These are phyloP conservation scores for Trypethelium eluteriae DNA, from an alignment of 495 filamentous ascomycete species.

Conservation along the genomic window DNA sequence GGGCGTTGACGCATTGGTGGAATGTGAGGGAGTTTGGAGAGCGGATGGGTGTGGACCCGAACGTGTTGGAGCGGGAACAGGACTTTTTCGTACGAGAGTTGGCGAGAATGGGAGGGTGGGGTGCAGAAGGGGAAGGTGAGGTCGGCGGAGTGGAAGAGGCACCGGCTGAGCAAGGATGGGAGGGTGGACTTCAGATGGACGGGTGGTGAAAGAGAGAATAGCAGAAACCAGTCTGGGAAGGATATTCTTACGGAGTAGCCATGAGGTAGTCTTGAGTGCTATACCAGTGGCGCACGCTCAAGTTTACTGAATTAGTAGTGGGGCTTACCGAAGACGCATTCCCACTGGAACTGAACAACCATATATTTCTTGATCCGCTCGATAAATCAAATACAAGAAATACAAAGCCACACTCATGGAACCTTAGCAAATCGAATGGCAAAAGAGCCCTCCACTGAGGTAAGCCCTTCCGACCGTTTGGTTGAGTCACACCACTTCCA, in stretches of 20 bases:
- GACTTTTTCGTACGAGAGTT: conserved; percentile 88
- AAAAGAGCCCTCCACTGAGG: too few relatives aligned
- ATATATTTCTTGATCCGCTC: too few relatives aligned
- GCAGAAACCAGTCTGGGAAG: not conserved
- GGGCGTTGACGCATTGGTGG: conserved; percentile 86
- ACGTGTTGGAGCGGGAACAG: conserved; percentile 64
- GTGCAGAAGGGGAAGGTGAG: conserved; percentile 12
- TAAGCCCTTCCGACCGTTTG: too few relatives aligned
- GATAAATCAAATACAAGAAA: too few relatives aligned
- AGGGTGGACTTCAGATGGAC: conserved; percentile 8
- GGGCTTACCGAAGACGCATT: too few relatives aligned
- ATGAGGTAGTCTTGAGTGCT: not conserved
- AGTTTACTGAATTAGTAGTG: not conserved
- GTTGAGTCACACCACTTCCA: too few relatives aligned
- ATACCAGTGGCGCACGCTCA: not conserved
- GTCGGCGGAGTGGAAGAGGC: conserved; percentile 13
- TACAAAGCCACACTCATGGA: too few relatives aligned
- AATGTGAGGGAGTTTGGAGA: conserved; percentile 75
- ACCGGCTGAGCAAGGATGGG: conserved; percentile 15
- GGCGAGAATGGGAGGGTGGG: conserved; percentile 56
- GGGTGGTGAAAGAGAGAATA: conserved; percentile 8
- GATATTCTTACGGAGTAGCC: not conserved
- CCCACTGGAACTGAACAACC: too few relatives aligned
- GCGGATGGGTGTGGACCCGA: conserved; percentile 61
- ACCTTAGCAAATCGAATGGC: too few relatives aligned